Evolutionary conservation across 495 filamentous ascomycete genomes (phyloP), one percentile per base, ranked within the genome.

Genomic region (Penicillium subrubescens): DNA sequence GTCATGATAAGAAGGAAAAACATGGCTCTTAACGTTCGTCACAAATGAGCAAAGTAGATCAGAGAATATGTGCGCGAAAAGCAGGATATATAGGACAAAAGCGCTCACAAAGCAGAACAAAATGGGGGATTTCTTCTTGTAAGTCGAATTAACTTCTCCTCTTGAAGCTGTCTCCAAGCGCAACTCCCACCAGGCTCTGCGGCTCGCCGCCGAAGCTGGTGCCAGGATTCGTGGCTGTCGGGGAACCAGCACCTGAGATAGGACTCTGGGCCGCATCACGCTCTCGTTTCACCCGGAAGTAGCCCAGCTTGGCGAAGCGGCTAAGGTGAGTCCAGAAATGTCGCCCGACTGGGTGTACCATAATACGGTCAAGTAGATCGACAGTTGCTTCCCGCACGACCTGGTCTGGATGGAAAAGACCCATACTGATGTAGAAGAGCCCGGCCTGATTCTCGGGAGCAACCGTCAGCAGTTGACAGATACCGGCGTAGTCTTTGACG

Each of bases 271-370:
- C 82, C 21, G 80, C 75, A 31, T 89, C 83, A 8, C 81, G 82
- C 60, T 91, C 90, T n/a, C 86, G 81, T 67, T 84, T 85, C 56
- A 92, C 87, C 8, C 90, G 81, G 64, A 86, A 82, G 64, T 86
- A 92, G 15, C 88, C 94, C 62, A 96, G 74, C 78, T 94, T 97
- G 63, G 93, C 88, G 67, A 97, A 99, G 61, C 93, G 83, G 60
- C 92, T 94, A 51, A 99, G 76, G 23, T 86, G 86, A 63, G 84
- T 86, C 92, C 94, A 99, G 83, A 95, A 98, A 74, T 97, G 93
- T 62, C 91, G 86, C 1, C 95, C 95, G 31, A 92, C 95, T 73
- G 94, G 90, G 79, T 99, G 94, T 51, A 86, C 85, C 56, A 86
- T 84, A 57, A 99, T 90, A 15, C 93, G 83, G 64, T 93, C 93